Conservation (phyloP, 495 filamentous ascomycete genomes). For the Entonaema liquescens region DNA sequence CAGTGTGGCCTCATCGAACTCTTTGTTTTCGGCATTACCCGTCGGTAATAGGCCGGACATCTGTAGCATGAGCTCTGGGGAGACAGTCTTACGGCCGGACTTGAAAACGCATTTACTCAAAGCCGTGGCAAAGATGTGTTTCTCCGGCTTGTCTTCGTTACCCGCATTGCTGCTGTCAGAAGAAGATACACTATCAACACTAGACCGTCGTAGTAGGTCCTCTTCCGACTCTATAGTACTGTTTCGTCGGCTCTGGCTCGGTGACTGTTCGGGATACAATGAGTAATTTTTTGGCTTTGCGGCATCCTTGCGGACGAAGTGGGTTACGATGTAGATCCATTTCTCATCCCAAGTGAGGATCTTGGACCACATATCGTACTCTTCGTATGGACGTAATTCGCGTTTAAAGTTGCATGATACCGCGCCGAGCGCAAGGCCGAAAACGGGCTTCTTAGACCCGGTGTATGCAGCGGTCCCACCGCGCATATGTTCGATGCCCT, state of each 20-base stretch:
- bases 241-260: constrained; percentile 37
- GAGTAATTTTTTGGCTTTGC: constrained; percentile 58
- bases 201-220: constrained; percentile 6
- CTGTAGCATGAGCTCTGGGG: constrained; percentile 77
- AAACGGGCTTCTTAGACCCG: constrained; percentile 55
- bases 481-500: constrained; percentile 61
- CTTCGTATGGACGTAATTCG: constrained; percentile 72
- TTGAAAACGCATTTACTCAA: constrained; percentile 92
- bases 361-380: constrained; percentile 72
- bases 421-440: constrained; percentile 64
- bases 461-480: constrained; percentile 48
- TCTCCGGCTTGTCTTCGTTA: constrained; percentile 57
- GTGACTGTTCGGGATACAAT: constrained; percentile 53
- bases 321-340: constrained; percentile 80
- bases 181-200: constrained; percentile 22
- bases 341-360: constrained; percentile 81
- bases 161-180: constrained; percentile 42
- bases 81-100: constrained; percentile 81
- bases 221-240: constrained; percentile 33
- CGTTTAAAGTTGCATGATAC: constrained; percentile 72
- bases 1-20: constrained; percentile 57
- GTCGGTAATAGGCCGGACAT: constrained; percentile 71
- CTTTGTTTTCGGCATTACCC: constrained; percentile 22
- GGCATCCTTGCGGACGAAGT: constrained; percentile 71
- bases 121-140: constrained; percentile 74